A percentile compares a stretch with the other conserved stretches of the same genome.
phyloP scores from a whole-genome alignment of 495 filamentous ascomycete species.

The Penicillium ochrochloron region DNA sequence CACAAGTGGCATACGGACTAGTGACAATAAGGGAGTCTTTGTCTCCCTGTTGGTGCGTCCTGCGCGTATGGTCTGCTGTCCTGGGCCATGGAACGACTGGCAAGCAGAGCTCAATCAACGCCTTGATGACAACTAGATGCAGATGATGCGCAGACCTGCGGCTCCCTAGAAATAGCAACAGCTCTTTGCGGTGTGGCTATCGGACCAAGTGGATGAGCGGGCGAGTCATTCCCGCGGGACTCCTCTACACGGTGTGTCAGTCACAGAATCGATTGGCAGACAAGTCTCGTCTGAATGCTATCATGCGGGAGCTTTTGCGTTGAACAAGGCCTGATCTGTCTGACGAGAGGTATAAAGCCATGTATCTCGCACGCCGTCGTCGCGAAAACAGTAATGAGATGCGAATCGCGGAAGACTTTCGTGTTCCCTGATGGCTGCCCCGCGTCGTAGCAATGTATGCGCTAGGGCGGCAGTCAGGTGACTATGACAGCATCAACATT shows the following conservation, averaged over 20 bases:
- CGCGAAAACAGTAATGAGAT: too few species aligned
- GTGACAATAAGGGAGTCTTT: slow-evolving; percentile 6
- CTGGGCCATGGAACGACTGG: slow-evolving; percentile 8
- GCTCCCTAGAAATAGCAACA: slow-evolving; percentile 9
- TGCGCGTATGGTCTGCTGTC: slow-evolving; percentile 7
- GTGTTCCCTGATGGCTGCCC: too few species aligned
- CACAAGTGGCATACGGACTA: slow-evolving; percentile 9
- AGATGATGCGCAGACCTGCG: neutral
- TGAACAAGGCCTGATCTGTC: too few species aligned
- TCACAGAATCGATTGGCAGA: slow-evolving; percentile 16
- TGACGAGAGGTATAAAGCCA: too few species aligned
- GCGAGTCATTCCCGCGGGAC: neutral
- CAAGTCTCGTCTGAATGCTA: slow-evolving; percentile 17
- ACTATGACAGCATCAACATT: too few species aligned
- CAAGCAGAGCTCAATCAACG: slow-evolving; percentile 1
- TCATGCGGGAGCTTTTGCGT: slow-evolving; percentile 6
- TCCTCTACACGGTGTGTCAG: slow-evolving; percentile 8
- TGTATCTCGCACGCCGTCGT: too few species aligned
- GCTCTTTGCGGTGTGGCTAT: slow-evolving; percentile 3
- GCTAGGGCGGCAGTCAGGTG: too few species aligned
- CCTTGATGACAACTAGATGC: neutral
- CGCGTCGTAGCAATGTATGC: too few species aligned
- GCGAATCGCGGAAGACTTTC: too few species aligned
- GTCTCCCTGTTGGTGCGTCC: slow-evolving; percentile 12
- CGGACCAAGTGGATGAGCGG: neutral